Evolutionary conservation across 345 rosid genomes (phyloP), one percentile per base, ranked within the genome.

Genomic region (Carallia pectinifolia): DNA sequence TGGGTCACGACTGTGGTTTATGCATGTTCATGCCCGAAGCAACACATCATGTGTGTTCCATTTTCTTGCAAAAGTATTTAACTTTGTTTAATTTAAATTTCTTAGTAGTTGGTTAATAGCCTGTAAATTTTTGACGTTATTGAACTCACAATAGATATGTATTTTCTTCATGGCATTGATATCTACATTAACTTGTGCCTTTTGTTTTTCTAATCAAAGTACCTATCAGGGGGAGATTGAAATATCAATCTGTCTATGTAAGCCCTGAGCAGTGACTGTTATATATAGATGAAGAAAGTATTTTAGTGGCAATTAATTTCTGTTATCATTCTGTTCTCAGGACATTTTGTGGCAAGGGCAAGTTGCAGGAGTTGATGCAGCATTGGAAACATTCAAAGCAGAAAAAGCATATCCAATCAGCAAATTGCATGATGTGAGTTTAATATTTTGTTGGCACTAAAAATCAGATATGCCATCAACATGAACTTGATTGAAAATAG

Each of bases 11-110:
- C n/a, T 76, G 29, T 17, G 97, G 99, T 73, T 82, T 95, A 84
- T 95, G 92, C 89, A 95, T 95, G 99, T 95, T 95, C 86, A 92
- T 95, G 97, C 99, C 96, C 0, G 96, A 92, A 82, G 72, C 89
- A 74, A 86, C 89, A 53, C 83, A 75, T 66, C 84, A 89, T 17
- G 99, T 95, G 85, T 78, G 89, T 27, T 56, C 52, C 9, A 23
- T 44, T 64, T 74, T 53, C 30, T 23, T 66, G 59, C n/a, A 18
- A 68, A 23, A 36, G 12, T 6, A 54, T 65, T 56, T 5, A 47
- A 59, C 15, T 4, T 55, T 59, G 27, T 37, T 56, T 27, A 2
- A 18, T 61, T 78, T 70, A 13, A 54, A 30, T 12, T 17, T 33
- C 23, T 62, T 77, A 56, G 55, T 37, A 10, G 48, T 36, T 53